Percentiles rank a stretch among this genome's conserved stretches.
phyloP scores from a whole-genome alignment of 352 stramenopile genomes.

The Peronospora destructor region DNA sequence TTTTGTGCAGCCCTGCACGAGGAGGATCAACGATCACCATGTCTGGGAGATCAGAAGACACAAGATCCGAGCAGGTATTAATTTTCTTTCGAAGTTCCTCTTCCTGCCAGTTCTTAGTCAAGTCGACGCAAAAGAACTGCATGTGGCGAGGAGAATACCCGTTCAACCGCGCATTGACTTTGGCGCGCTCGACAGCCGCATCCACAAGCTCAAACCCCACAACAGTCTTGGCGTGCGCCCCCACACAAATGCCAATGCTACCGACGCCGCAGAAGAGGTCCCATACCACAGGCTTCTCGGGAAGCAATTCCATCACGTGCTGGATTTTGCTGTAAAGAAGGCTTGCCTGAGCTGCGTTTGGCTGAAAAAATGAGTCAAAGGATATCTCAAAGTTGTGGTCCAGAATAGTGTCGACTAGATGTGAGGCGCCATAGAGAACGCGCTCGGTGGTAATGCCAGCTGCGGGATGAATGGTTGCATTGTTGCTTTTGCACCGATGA shows the following conservation, averaged over 20 bases:
- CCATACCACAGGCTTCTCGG: constrained; percentile 54
- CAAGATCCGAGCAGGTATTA: constrained; percentile 1
- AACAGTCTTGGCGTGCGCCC: constrained; percentile 31
- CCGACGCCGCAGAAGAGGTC: constrained; percentile 77
- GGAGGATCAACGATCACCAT: constrained; percentile 73
- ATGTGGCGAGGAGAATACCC: constrained; percentile 45
- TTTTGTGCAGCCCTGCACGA: constrained; percentile 57
- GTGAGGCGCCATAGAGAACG: constrained; percentile 40
- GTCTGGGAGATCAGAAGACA: constrained; percentile 29
- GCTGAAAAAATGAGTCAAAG: constrained; percentile 77
- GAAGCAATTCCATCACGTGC: constrained; percentile 21
- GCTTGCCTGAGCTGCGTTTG: constrained; percentile 54
- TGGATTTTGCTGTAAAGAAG: constrained; percentile 54
- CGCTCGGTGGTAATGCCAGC: constrained; percentile 3
- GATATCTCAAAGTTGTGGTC: constrained; percentile 54
- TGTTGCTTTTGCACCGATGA: constrained; percentile 17
- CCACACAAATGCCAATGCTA: constrained; percentile 76
- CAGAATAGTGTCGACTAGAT: constrained; percentile 57
- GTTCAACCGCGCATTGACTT: constrained; percentile 51
- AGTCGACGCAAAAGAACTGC: constrained; percentile 58
- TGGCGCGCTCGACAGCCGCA: constrained; percentile 45
- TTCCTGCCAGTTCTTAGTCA: constrained; percentile 46
- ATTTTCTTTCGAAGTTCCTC: constrained; percentile 30
- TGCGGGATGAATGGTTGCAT: background rate
- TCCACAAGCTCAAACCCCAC: constrained; percentile 69